phyloP scores from a whole-genome alignment of 352 stramenopile genomes.

The Globisporangium carolinianum region DNA sequence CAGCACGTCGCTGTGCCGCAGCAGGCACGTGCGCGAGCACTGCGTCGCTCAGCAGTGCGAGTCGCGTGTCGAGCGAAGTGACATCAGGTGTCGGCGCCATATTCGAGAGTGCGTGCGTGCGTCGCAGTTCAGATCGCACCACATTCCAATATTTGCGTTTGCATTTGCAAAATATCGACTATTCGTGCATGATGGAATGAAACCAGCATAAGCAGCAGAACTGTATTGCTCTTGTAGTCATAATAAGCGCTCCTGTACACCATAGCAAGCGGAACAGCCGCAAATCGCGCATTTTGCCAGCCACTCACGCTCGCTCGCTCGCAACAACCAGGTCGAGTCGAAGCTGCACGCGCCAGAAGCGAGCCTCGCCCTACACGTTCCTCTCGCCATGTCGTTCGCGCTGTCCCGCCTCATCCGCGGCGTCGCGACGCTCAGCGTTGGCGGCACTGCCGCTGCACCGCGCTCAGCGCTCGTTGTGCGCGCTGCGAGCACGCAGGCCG shows the following conservation, averaged over 20 bases:
- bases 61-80: not conserved
- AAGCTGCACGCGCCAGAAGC: not conserved
- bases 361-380: not conserved
- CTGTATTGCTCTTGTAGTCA: too few relatives aligned
- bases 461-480: constrained; percentile 24
- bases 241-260: too few relatives aligned
- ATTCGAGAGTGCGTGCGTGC: too few relatives aligned
- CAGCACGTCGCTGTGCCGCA: not conserved
- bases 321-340: not conserved
- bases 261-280: too few relatives aligned
- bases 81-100: too few relatives aligned
- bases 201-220: too few relatives aligned
- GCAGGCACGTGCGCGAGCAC: constrained; percentile 1
- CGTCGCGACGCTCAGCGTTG: constrained; percentile 45
- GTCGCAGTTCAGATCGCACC: too few relatives aligned
- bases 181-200: too few relatives aligned
- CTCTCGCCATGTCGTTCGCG: constrained; percentile 16
- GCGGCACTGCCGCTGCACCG: constrained; percentile 18
- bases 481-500: constrained; percentile 25
- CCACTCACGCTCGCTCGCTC: not conserved
- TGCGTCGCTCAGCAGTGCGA: constrained; percentile 3
- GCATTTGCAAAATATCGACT: too few relatives aligned
- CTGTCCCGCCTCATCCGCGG: constrained; percentile 57
- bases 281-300: not conserved
- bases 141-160: too few relatives aligned